Base-by-base conservation (phyloP, 2,329 filamentous ascomycete genomes). In the Talaromyces sp. region DNA sequence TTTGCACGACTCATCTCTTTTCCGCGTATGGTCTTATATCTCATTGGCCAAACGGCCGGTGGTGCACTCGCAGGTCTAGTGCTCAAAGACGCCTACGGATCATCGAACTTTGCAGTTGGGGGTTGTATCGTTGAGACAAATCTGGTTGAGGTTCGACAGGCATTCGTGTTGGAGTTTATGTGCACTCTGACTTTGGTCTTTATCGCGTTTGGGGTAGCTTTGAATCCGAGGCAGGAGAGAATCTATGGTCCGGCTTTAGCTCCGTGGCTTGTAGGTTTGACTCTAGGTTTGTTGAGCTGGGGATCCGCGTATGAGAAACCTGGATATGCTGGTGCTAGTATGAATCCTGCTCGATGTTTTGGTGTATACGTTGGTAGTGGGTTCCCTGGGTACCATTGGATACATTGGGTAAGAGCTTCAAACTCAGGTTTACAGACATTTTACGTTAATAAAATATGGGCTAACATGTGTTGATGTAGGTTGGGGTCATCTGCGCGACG, bases 151-250 rank as follows among this genome's bases (percentile, higher is more conserved):
- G 67, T 77, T 1, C 74, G 73, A 0, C 77, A 81, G 61, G 81
- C 79, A 17, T 81, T 85, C 62, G 73, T 82, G 9, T 76, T 83
- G 45, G 84, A 86, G 68, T 80, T 81, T 47, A 76, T 83, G 63
- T 76, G 78, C 4, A 78, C 75, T 4, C 76, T 83, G n/a, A 74
- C 80, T 1, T 67, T 84, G 15, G 70, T 86, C 0, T 79, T 84
- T 68, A 74, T 85, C 22, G 78, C 82, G 0, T 85, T 84, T 67
- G 83, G 84, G 1, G 80, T 84, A 11, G 84, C 83, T 17, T 74
- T 86, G 4, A 84, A 86, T 70, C 84, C 84, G 2, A 74, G 83
- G 3, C 83, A 86, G 68, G 77, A 77, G 0, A 73, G 78, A 19
- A 71, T 83, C 3, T 84, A 83, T 68, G 84, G 83, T 0, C 82